These are phyloP conservation scores for Tulasnella sp. DNA, from an alignment of 768 basidiomycete genomes.

Conservation along the genomic window DNA sequence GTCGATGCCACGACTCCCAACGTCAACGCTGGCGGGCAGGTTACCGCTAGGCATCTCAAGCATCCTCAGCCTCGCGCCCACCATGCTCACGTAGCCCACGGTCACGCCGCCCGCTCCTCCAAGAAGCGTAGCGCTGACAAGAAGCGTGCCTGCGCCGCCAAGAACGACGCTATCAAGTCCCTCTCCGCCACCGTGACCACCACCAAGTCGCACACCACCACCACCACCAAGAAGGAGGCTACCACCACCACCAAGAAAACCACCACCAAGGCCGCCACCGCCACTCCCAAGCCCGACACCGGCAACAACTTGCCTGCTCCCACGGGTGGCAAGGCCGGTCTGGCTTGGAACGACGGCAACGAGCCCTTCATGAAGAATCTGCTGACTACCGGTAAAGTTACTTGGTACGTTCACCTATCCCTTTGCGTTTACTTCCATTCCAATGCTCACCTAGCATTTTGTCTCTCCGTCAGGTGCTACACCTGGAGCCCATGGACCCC, in stretches of 20 bases:
- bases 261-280: slow-evolving; percentile 31
- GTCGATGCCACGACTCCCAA: slow-evolving; percentile 41
- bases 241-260: not conserved
- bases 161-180: slow-evolving; percentile 21
- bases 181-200: not conserved
- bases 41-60: slow-evolving; percentile 47
- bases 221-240: not conserved
- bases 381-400: slow-evolving; percentile 43
- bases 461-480: slow-evolving; percentile 63
- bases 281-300: slow-evolving; percentile 9
- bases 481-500: slow-evolving; percentile 45
- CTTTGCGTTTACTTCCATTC: not conserved
- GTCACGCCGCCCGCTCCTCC: slow-evolving; percentile 35
- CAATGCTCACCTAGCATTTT: slow-evolving; percentile 34
- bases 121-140: slow-evolving; percentile 53
- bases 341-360: slow-evolving; percentile 64
- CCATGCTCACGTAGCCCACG: slow-evolving; percentile 52
- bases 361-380: slow-evolving; percentile 51
- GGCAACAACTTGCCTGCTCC: not conserved
- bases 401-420: slow-evolving; percentile 30
- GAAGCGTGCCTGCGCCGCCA: slow-evolving; percentile 42
- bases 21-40: slow-evolving; percentile 44
- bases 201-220: slow-evolving; percentile 9
- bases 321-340: slow-evolving; percentile 49
- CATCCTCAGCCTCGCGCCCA: slow-evolving; percentile 33